Evolutionary conservation across 148 eudicot genomes (phyloP).

Genomic region (Talinum fruticosum): DNA sequence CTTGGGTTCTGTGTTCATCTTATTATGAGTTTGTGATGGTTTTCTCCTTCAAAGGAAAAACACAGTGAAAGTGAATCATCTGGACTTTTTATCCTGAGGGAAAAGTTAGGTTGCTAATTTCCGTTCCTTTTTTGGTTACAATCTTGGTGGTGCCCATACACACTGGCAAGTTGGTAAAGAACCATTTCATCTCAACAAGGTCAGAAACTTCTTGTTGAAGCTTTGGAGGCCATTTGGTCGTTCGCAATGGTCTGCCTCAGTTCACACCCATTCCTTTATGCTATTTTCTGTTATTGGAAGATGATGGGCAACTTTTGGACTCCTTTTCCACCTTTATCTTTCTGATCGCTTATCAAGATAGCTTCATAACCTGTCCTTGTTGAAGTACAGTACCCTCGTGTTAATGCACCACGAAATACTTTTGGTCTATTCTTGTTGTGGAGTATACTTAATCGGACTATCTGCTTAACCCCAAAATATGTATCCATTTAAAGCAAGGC

Average conservation of each 20-base stretch:
- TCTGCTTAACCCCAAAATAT: not conserved
- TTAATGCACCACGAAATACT: not conserved
- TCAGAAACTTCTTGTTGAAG: slow-evolving; percentile 23
- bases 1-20: not conserved
- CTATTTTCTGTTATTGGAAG: slow-evolving; percentile 9
- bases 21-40: not conserved
- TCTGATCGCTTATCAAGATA: slow-evolving; percentile 14
- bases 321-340: slow-evolving; percentile 19
- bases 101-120: slow-evolving; percentile 1
- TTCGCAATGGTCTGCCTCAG: not conserved
- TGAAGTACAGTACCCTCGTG: not conserved
- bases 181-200: slow-evolving; percentile 7
- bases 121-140: not conserved
- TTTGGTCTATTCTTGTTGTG: not conserved
- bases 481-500: not conserved
- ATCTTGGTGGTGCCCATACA: slow-evolving; percentile 20
- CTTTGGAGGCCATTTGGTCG: slow-evolving; percentile 17
- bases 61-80: slow-evolving; percentile 11
- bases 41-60: not conserved
- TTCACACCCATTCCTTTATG: slow-evolving; percentile 5
- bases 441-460: not conserved
- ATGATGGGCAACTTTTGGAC: slow-evolving; percentile 25
- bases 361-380: not conserved
- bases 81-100: not conserved
- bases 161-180: slow-evolving; percentile 18